A percentile compares a stretch with the other conserved stretches of the same genome.
These are phyloP conservation scores for Xylaria sp. DNA, from an alignment of 2,329 filamentous ascomycete genomes.

Conservation along the genomic window DNA sequence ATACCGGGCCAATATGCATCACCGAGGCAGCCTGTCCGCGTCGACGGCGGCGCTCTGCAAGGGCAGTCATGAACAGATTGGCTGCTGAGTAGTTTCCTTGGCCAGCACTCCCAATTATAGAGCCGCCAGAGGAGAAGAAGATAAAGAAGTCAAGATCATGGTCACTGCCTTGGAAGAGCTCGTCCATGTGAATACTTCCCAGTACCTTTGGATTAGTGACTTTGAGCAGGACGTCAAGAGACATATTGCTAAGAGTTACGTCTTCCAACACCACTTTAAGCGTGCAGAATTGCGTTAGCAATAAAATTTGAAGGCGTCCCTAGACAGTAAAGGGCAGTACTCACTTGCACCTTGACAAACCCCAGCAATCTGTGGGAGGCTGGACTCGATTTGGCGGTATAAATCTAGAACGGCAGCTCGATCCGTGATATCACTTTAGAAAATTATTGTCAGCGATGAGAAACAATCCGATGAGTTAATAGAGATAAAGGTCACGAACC, in stretches of 20 bases:
- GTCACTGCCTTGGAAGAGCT: background rate
- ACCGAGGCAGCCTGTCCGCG: constrained; percentile 8
- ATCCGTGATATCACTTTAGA: background rate
- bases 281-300: background rate
- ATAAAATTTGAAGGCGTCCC: background rate
- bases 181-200: background rate
- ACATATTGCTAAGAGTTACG: background rate
- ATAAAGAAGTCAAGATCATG: background rate
- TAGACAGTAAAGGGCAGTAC: background rate
- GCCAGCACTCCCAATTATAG: background rate
- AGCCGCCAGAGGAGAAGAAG: background rate
- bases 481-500: background rate
- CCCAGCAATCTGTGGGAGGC: background rate
- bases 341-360: background rate
- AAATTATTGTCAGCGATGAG: background rate
- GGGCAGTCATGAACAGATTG: background rate
- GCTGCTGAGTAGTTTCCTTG: background rate
- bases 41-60: background rate
- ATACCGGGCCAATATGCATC: constrained; percentile 16
- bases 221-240: background rate
- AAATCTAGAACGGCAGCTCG: constrained; percentile 40
- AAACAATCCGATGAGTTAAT: background rate
- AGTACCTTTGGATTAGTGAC: background rate
- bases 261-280: background rate
- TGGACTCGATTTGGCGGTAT: constrained; percentile 42